These are phyloP conservation scores for Botrytis fragariae DNA, from an alignment of 2,329 filamentous ascomycete genomes.

Conservation along the genomic window DNA sequence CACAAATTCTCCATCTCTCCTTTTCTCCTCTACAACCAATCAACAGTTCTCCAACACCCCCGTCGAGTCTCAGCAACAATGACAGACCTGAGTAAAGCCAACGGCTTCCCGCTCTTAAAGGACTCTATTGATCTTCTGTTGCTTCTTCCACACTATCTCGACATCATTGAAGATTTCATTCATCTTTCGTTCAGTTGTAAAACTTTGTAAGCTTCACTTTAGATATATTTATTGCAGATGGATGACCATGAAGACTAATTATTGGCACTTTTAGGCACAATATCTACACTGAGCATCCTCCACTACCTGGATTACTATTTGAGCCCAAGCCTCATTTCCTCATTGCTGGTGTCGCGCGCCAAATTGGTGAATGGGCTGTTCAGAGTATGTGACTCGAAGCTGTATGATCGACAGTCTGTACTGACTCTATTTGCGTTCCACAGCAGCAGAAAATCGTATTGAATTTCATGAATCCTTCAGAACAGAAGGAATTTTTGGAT, in stretches of 20 bases:
- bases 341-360: neutral
- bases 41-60: neutral
- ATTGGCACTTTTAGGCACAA: neutral
- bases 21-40: neutral
- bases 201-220: neutral
- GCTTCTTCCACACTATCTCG: neutral
- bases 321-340: neutral
- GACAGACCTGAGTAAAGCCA: neutral
- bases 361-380: neutral
- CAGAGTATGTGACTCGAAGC: too few species aligned
- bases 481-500: neutral
- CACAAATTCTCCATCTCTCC: accelerated
- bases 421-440: too few species aligned
- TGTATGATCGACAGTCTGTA: too few species aligned
- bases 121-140: neutral
- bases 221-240: neutral
- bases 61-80: neutral
- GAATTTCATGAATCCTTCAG: neutral
- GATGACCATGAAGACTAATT: accelerated
- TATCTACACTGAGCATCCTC: neutral
- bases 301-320: neutral
- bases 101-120: neutral
- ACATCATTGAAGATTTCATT: neutral
- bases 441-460: neutral
- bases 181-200: neutral